Percentiles rank a stretch among this genome's conserved stretches.
Evolutionary conservation across 331 rosid genomes (phyloP).

Genomic region (Prunus yedoensis): DNA sequence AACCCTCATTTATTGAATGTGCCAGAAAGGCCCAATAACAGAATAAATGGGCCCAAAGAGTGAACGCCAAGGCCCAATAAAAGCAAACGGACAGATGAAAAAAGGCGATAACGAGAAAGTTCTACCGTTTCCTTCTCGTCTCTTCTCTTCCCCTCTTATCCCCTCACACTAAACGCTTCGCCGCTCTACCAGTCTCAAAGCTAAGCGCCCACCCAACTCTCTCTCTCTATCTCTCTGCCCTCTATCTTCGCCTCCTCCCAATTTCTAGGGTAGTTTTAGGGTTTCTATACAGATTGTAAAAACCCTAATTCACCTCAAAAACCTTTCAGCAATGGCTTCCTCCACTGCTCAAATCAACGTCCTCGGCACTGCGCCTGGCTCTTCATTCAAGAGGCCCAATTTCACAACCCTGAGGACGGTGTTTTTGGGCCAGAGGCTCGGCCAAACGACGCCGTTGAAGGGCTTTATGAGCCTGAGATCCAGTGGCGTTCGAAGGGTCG

Average conservation of each 20-base stretch:
- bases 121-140: not conserved
- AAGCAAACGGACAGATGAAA: no score
- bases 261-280: not conserved
- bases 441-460: conserved; percentile 14
- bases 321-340: not conserved
- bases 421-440: conserved; percentile 16
- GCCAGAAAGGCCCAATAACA: no score
- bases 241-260: not conserved
- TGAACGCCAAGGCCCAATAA: no score
- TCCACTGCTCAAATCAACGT: conserved; percentile 8
- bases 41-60: no score
- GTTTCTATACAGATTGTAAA: not conserved
- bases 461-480: conserved; percentile 12
- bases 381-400: conserved; percentile 2
- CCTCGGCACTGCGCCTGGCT: not conserved
- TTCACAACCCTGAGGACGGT: conserved; percentile 10
- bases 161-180: not conserved
- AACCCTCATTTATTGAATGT: conserved; percentile 1
- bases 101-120: no score
- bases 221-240: not conserved
- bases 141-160: not conserved
- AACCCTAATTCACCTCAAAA: not conserved
- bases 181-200: no score
- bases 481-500: conserved; percentile 5
- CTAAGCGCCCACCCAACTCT: no score